Base-by-base conservation (phyloP, 2,329 filamentous ascomycete genomes). In the Colletotrichum tabaci region DNA sequence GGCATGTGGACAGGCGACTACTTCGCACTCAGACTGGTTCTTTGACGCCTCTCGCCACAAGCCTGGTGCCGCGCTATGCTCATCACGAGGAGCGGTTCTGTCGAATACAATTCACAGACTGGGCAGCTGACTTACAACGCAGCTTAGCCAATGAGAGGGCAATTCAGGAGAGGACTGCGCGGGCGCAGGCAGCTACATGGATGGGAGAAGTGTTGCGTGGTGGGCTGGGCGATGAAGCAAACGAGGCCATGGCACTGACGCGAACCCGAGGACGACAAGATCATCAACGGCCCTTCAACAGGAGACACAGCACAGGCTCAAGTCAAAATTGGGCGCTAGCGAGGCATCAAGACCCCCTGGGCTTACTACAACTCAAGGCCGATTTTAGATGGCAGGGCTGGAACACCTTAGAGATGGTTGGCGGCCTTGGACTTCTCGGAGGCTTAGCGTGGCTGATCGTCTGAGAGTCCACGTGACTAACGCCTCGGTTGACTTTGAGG, bases 101-200 rank as follows among this genome's bases (percentile, higher is more conserved):
- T 2, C 82, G 81, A 64, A 86, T 96, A n/a, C 87, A 92, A 8
- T 86, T 97, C 21, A 93, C 92, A 2, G 93, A 92, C 77, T 97
- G 94, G 94, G 94, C 94, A 0, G 88, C 90, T 9, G 93, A 96
- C 76, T 85, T 97, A 0, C 94, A 97, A 78, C 89, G 90, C 67
- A 94, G 92, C 77, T 84, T 96, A 1, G 88, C 90, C 38, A 92
- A 91, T 69, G 94, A 96, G 79, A 88, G 91, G n/a, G 88, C 89
- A 38, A 85, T 90, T 74, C 95, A 91, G 73, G 90, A 93, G 72
- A 84, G 87, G 9, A 82, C 93, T 0, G 87, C 88, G 4, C 85
- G 87, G 26, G 87, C 86, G 26, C 90, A 95, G 78, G 84, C 92
- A 46, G 90, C 91, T 4, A 84, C 90, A 38, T 95, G 93, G 92